Evolutionary conservation across 2,329 filamentous ascomycete species (phyloP).

Genomic region (Penicillium sp.): DNA sequence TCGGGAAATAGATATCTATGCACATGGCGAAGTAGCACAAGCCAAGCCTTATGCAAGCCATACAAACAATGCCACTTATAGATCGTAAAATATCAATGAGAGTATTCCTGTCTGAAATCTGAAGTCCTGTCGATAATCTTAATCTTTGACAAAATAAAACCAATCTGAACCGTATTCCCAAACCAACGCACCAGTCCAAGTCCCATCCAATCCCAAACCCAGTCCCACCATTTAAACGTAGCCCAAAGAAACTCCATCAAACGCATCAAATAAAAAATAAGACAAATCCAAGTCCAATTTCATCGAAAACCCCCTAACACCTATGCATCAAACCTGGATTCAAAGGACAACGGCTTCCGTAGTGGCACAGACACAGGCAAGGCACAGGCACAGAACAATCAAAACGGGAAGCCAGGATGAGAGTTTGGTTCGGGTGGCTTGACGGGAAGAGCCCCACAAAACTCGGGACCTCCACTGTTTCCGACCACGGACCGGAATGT

Average conservation of each 20-base stretch:
- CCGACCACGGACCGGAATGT: background rate
- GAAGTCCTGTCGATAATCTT: constrained; percentile 14
- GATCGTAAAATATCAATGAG: background rate
- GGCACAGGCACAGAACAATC: background rate
- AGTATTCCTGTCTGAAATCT: background rate
- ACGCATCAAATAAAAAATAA: background rate
- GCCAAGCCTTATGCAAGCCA: background rate
- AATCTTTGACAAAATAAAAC: constrained; percentile 1
- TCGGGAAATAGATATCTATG: background rate
- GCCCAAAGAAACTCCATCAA: constrained; percentile 6
- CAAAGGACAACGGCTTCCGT: constrained; percentile 2
- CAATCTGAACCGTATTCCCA: constrained; percentile 4
- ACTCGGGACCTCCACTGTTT: constrained; percentile 5
- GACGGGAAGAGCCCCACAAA: constrained; percentile 10
- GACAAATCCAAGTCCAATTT: background rate
- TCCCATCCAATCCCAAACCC: background rate
- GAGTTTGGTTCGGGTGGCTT: constrained; percentile 8
- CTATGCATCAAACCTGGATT: background rate
- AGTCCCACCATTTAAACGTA: background rate
- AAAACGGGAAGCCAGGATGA: background rate
- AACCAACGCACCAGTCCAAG: background rate
- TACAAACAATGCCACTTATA: no score
- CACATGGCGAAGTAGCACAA: background rate
- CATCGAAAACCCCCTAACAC: background rate
- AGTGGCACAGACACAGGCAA: constrained; percentile 5